Percentiles rank a stretch among this genome's conserved stretches.
phyloP scores from a whole-genome alignment of 1,284 basidiomycete species.

The Sphaerobolus stellatus region DNA sequence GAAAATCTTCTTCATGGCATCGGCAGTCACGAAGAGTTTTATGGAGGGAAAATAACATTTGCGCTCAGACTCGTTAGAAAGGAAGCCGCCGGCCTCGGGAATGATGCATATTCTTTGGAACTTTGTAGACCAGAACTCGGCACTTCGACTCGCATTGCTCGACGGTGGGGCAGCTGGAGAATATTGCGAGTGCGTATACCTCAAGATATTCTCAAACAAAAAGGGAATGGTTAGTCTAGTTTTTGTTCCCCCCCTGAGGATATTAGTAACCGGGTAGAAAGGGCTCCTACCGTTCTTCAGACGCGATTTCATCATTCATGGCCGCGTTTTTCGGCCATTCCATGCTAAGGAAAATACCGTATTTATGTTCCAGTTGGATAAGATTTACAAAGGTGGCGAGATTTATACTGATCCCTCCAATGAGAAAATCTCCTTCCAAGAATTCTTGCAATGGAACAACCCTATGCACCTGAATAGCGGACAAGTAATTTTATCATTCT shows the following conservation, averaged over 20 bases:
- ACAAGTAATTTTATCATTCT: slow-evolving; percentile 49
- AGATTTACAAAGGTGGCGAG: slow-evolving; percentile 20
- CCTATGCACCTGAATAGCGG: slow-evolving; percentile 48
- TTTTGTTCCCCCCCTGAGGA: not conserved
- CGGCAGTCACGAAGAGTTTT: slow-evolving; percentile 60
- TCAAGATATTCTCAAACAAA: slow-evolving; percentile 37
- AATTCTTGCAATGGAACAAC: slow-evolving; percentile 64
- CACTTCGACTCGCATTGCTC: slow-evolving; percentile 61
- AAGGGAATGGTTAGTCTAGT: slow-evolving; percentile 11
- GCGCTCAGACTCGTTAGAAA: slow-evolving; percentile 42
- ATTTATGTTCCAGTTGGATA: slow-evolving; percentile 44
- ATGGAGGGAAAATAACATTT: slow-evolving; percentile 67
- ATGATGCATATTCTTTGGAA: slow-evolving; percentile 31
- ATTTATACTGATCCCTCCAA: slow-evolving; percentile 42
- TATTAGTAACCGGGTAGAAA: not conserved
- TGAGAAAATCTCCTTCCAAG: slow-evolving; percentile 35
- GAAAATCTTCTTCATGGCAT: slow-evolving; percentile 57
- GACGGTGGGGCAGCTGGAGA: slow-evolving; percentile 60
- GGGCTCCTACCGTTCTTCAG: slow-evolving; percentile 34
- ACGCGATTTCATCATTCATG: slow-evolving; percentile 41
- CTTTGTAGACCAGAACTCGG: slow-evolving; percentile 56
- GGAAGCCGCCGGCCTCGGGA: slow-evolving; percentile 7
- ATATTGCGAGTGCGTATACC: slow-evolving; percentile 56
- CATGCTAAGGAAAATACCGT: slow-evolving; percentile 45
- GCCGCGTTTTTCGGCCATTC: slow-evolving; percentile 43